Percentiles rank a stretch among this genome's conserved stretches.
These are phyloP conservation scores for maize (Zea mays) DNA, from an alignment of 176 grass and related monocot species.

Conservation along the genomic window Zm-B73-REFERENCE-NAM-5.0 NC_050099.1:210612001-210612500, in stretches of 20 bases:
- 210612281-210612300: neutral
- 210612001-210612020: neutral
- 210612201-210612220: conserved; percentile 95
- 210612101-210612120: conserved; percentile 25
- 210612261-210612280: neutral
- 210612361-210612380: conserved; percentile 3
- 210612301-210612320: neutral
- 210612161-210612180: conserved; percentile 91
- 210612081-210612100: neutral
- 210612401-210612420: neutral
- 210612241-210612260: neutral
- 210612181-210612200: conserved; percentile 84
- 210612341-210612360: conserved; percentile 2
- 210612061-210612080: neutral
- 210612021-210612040: neutral
- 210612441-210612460: conserved; percentile 22
- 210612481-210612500: conserved; percentile 81
- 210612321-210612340: neutral
- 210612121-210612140: conserved; percentile 50
- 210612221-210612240: conserved; percentile 50
- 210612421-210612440: neutral
- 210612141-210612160: conserved; percentile 89
- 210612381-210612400: conserved; percentile 11
- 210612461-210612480: conserved; percentile 66
- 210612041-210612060: neutral